Percentiles rank a stretch among this genome's conserved stretches.
Evolutionary conservation across 2,329 filamentous ascomycete species (phyloP).

Genomic region (Hysterium pulicare): DNA sequence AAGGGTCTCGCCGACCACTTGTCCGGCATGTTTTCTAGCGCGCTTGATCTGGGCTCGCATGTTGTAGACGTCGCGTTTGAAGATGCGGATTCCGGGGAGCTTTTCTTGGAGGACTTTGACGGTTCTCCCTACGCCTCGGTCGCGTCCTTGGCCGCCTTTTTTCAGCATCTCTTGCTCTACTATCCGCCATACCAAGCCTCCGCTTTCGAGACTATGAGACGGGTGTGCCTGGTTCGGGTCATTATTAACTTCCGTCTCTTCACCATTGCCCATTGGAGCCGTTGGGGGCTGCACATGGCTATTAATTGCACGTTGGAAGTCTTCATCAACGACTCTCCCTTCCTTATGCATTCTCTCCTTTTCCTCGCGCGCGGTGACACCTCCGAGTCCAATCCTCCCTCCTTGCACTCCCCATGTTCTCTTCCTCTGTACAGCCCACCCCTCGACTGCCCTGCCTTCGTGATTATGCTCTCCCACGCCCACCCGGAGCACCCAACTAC

Average conservation of each 20-base stretch:
- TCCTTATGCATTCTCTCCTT: slow-evolving; percentile 5
- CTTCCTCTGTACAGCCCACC: slow-evolving; percentile 32
- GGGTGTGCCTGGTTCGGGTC: slow-evolving; percentile 5
- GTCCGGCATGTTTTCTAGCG: slow-evolving; percentile 24
- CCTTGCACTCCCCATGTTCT: slow-evolving; percentile 32
- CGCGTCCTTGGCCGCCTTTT: slow-evolving; percentile 25
- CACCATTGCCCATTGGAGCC: background rate
- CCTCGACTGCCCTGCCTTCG: slow-evolving; percentile 23
- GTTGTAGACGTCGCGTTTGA: slow-evolving; percentile 36
- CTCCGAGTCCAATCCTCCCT: slow-evolving; percentile 26
- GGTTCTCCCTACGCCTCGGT: slow-evolving; percentile 30
- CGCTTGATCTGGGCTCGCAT: slow-evolving; percentile 33
- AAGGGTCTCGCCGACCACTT: slow-evolving; percentile 23
- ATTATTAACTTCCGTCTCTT: background rate
- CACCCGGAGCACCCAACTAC: slow-evolving; percentile 27
- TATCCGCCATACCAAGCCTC: slow-evolving; percentile 32
- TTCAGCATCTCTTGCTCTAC: slow-evolving; percentile 34
- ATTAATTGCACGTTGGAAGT: background rate
- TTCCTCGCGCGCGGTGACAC: slow-evolving; percentile 31
- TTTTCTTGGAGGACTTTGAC: slow-evolving; percentile 27
- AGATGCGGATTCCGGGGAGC: slow-evolving; percentile 32
- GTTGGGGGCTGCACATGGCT: background rate
- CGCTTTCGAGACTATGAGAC: slow-evolving; percentile 23
- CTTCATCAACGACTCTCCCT: background rate
- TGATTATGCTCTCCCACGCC: slow-evolving; percentile 31